Percentiles rank a stretch among this genome's conserved stretches.
phyloP scores from a whole-genome alignment of 805 yeast species.

The Ogataea salicorniae region DNA sequence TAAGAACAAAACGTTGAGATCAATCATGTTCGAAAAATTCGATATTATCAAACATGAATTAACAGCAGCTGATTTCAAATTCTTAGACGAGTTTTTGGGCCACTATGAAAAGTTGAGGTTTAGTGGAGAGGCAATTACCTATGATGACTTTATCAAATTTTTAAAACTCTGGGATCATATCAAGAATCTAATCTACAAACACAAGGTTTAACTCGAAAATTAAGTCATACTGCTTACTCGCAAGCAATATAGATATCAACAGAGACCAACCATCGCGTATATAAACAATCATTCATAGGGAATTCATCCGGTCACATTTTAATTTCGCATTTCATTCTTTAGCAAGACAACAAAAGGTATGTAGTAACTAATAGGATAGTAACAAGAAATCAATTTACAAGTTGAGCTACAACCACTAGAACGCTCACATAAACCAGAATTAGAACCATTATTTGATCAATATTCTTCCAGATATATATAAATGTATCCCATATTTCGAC shows the following conservation, averaged over 20 bases:
- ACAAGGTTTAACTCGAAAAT: conserved; percentile 4
- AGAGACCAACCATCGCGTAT: neutral
- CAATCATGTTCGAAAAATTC: conserved; percentile 28
- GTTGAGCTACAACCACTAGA: no score
- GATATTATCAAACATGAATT: conserved; percentile 5
- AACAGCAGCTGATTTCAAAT: conserved; percentile 6
- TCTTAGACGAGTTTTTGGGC: conserved; percentile 33
- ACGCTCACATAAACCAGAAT: no score
- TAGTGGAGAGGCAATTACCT: conserved; percentile 55
- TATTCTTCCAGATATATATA: neutral
- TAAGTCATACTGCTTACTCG: neutral
- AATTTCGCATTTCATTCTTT: no score
- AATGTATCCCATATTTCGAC: conserved; percentile 47
- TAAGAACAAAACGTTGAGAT: conserved; percentile 18
- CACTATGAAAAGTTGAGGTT: conserved; percentile 66
- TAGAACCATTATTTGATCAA: no score
- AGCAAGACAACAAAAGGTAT: no score
- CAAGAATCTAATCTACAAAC: conserved; percentile 10
- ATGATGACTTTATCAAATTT: conserved; percentile 55
- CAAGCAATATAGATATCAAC: neutral
- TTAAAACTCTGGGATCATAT: conserved; percentile 38
- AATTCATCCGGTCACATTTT: no score
- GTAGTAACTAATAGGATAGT: no score
- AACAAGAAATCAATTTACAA: no score
- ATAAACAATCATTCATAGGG: neutral